These are phyloP conservation scores for Recurvomyces mirabilis DNA, from an alignment of 495 filamentous ascomycete genomes.

Conservation along the genomic window DNA sequence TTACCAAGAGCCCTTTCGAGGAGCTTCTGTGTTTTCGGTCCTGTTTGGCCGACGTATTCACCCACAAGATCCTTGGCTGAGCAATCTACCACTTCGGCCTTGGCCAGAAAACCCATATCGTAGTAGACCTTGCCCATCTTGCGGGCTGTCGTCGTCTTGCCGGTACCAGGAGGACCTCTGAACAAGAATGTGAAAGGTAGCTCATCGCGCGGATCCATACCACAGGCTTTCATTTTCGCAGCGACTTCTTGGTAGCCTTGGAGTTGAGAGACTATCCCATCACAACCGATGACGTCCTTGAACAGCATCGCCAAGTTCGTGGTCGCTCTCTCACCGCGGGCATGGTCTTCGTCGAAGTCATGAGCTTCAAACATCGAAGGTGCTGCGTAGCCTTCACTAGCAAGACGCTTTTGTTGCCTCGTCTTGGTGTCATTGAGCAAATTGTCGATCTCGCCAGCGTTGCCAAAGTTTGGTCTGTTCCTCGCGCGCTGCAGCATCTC, in stretches of 20 bases:
- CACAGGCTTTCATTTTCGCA: conserved; percentile 36
- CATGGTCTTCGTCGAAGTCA: conserved; percentile 54
- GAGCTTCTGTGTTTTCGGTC: conserved; percentile 47
- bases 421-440: conserved; percentile 50
- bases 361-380: conserved; percentile 38
- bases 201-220: conserved; percentile 46
- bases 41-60: conserved; percentile 47
- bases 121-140: conserved; percentile 67
- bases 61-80: conserved; percentile 34
- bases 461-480: conserved; percentile 49
- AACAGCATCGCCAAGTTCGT: conserved; percentile 50
- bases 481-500: conserved; percentile 41
- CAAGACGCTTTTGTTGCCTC: conserved; percentile 42
- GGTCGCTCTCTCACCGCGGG: conserved; percentile 30
- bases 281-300: conserved; percentile 53
- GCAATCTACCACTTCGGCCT: conserved; percentile 30
- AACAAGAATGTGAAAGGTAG: conserved; percentile 55
- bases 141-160: conserved; percentile 61
- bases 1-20: conserved; percentile 51
- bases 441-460: conserved; percentile 55
- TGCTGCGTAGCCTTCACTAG: conserved; percentile 11
- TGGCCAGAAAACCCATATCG: conserved; percentile 40
- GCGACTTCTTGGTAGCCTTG: conserved; percentile 50
- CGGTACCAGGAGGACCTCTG: conserved; percentile 55
- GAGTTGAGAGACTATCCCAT: conserved; percentile 47